A percentile compares a stretch with the other conserved stretches of the same genome.
Conservation (phyloP, 1,284 basidiomycete genomes). For the Irpex lacteus region DNA sequence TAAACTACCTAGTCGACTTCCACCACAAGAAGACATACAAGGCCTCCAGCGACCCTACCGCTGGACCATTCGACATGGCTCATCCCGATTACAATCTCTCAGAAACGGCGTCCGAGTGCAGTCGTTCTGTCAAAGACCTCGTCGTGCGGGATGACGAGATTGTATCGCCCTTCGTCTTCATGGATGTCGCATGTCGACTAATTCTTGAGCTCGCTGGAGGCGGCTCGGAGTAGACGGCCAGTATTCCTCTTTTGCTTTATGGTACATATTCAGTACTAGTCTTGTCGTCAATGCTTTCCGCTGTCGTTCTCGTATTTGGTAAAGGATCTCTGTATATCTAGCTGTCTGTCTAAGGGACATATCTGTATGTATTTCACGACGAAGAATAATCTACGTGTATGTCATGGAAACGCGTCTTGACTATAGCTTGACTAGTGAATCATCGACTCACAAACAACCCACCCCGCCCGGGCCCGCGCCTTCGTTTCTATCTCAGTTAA, state of each 20-base stretch:
- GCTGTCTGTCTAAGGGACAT: background rate
- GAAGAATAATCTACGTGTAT: background rate
- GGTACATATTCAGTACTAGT: too few species aligned
- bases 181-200: slow-evolving; percentile 89
- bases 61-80: slow-evolving; percentile 68
- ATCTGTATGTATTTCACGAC: background rate
- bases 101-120: slow-evolving; percentile 46
- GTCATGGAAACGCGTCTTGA: background rate
- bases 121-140: slow-evolving; percentile 47
- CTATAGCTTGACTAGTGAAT: too few species aligned
- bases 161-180: slow-evolving; percentile 92
- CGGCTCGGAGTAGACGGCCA: slow-evolving; percentile 21
- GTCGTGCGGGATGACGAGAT: slow-evolving; percentile 69
- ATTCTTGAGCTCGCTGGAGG: slow-evolving; percentile 81
- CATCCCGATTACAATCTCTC: slow-evolving; percentile 47
- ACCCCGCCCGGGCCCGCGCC: too few species aligned
- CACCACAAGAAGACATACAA: slow-evolving; percentile 93
- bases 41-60: slow-evolving; percentile 57
- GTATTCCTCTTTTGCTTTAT: slow-evolving; percentile 3
- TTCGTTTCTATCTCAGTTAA: background rate
- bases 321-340: background rate
- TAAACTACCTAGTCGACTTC: slow-evolving; percentile 98
- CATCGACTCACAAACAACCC: too few species aligned
- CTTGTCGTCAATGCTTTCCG: background rate
- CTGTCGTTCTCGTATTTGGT: slow-evolving; percentile 1